Conservation (phyloP, 257 asterid species). For the Nicotiana benthamiana region DNA sequence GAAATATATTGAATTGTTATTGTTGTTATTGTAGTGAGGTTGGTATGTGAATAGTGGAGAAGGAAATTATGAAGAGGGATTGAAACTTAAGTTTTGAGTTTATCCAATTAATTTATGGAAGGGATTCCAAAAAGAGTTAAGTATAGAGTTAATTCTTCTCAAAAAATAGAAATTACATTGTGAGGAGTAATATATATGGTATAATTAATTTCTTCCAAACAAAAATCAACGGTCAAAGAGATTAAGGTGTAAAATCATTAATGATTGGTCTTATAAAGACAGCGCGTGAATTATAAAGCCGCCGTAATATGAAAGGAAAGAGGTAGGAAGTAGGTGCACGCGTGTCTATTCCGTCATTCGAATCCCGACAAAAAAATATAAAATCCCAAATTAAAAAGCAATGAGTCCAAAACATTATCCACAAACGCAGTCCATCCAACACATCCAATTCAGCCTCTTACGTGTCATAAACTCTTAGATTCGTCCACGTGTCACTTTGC, state of each 20-base stretch:
- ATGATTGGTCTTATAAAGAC: slow-evolving; percentile 29
- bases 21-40: too few relatives aligned
- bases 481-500: slow-evolving; percentile 33
- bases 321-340: not conserved
- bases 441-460: slow-evolving; percentile 25
- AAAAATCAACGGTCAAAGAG: not conserved
- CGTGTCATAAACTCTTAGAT: slow-evolving; percentile 26
- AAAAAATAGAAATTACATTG: too few relatives aligned
- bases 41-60: not conserved
- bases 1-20: too few relatives aligned
- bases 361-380: not conserved
- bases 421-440: not conserved
- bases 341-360: slow-evolving; percentile 11
- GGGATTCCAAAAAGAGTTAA: not conserved
- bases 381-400: slow-evolving; percentile 24
- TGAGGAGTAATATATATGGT: too few relatives aligned
- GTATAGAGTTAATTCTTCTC: too few relatives aligned
- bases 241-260: not conserved
- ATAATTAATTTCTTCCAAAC: not conserved
- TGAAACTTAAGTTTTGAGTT: not conserved
- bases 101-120: not conserved
- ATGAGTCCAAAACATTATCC: slow-evolving; percentile 39
- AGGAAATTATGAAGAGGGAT: not conserved
- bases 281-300: slow-evolving; percentile 29
- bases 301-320: slow-evolving; percentile 24